phyloP scores from a whole-genome alignment of 257 asterid species.

The Nicotiana noctiflora region DNA sequence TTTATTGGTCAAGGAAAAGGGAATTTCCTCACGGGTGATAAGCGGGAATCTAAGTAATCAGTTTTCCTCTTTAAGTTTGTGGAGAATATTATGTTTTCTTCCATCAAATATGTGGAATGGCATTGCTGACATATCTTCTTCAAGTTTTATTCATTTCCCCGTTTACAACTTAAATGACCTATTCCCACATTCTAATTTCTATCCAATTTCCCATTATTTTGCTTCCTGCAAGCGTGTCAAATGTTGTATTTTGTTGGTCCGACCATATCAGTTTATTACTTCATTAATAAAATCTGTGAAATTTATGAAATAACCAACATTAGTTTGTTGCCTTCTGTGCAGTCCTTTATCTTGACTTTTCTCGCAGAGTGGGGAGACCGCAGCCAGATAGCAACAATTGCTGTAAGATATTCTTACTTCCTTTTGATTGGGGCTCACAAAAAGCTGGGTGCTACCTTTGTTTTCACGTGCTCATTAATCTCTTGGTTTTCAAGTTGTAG shows the following conservation, averaged over 20 bases:
- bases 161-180: not conserved
- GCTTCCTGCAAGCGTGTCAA: not conserved
- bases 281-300: not conserved
- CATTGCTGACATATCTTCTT: not conserved
- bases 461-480: not conserved
- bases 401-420: constrained; percentile 51
- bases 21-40: not conserved
- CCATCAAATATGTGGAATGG: not conserved
- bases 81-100: not conserved
- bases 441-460: not conserved
- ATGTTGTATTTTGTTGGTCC: not conserved
- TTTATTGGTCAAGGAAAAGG: not conserved
- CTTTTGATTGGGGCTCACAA: not conserved
- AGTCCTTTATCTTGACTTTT: constrained; percentile 90
- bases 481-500: not conserved
- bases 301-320: not conserved
- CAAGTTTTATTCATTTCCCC: not conserved
- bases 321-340: constrained; percentile 18
- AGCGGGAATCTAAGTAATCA: not conserved
- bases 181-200: not conserved
- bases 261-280: not conserved
- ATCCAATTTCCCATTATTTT: not conserved
- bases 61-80: not conserved
- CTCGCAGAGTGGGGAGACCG: constrained; percentile 99
- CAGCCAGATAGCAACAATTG: constrained; percentile 97